Base-by-base conservation (phyloP, 2,329 filamentous ascomycete genomes). In the Volutella citrinella region DNA sequence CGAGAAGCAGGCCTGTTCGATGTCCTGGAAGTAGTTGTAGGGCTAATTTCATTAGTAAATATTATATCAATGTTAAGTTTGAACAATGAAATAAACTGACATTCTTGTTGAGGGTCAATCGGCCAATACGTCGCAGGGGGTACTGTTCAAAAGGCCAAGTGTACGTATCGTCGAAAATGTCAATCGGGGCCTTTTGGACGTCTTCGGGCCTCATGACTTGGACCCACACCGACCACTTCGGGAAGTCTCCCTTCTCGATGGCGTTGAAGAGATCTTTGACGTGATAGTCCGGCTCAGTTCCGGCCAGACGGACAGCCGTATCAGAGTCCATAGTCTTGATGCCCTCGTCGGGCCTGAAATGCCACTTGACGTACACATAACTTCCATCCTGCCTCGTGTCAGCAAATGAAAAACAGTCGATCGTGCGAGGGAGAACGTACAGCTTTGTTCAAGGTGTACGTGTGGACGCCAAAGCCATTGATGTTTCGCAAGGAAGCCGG, bases 121-220 rank as follows among this genome's bases (percentile, higher is more conserved):
- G 71, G 30, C 80, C 81, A 34, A 86, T 68, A 27, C 66, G 72
- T 13, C 76, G 68, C 10, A 82, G 64, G 3, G 82, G 81, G 18
- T 80, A 76, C 28, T 81, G 70, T 15, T 59, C 64, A 39, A 83
- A 76, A 4, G 80, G 80, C 80, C 80, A 84, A 48, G 81, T 71
- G 60, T 84, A 82, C 31, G 82, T 86, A 42, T 83, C 62, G 51
- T 86, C 82, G 42, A 87, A 82, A 42, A 84, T 65, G 57, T 80
- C 81, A 66, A 72, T 80, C 25, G 65, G 66, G 54, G 76, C 78
- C 37, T 71, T 69, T 51, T 81, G 72, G 4, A 78, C 78, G 46
- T 83, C 68, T 41, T 77, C 73, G 1, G 79, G 78, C 13, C 69
- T 74, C 40, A 84, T 68, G 6, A 76, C 68, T 57, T 86, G 82